Percentiles rank a stretch among this genome's conserved stretches.
Conservation (phyloP, 106 monocot genomes). For the Phalaenopsis aphrodite region DNA sequence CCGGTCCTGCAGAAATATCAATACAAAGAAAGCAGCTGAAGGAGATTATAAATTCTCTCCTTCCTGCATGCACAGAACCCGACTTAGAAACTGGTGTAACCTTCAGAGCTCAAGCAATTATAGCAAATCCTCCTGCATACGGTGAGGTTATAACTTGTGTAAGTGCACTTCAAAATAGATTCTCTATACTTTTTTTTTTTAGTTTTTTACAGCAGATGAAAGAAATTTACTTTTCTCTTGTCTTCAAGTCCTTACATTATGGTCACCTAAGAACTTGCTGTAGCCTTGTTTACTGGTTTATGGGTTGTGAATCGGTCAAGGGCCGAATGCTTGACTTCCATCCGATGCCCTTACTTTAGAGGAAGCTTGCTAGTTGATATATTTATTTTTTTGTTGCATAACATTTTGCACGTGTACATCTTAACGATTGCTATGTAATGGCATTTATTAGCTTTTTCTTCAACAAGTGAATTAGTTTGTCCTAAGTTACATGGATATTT, state of each 20-base stretch:
- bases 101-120: constrained; percentile 88
- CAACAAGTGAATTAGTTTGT: no score
- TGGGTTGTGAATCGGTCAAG: neutral
- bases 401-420: neutral
- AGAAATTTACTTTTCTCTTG: neutral
- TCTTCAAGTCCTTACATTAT: neutral
- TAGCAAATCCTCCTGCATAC: constrained; percentile 97
- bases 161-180: no score
- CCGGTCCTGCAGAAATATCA: constrained; percentile 80
- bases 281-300: neutral
- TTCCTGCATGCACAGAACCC: constrained; percentile 96
- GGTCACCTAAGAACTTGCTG: neutral
- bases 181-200: neutral
- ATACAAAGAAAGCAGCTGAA: constrained; percentile 76
- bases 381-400: neutral
- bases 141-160: constrained; percentile 38
- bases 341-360: neutral
- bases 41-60: constrained; percentile 80
- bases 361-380: neutral
- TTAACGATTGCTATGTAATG: no score
- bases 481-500: no score
- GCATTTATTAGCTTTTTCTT: no score
- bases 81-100: constrained; percentile 68
- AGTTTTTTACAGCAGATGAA: neutral
- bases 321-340: neutral